phyloP scores from a whole-genome alignment of 176 grass and related monocot species.

The Raddia distichophylla region DNA sequence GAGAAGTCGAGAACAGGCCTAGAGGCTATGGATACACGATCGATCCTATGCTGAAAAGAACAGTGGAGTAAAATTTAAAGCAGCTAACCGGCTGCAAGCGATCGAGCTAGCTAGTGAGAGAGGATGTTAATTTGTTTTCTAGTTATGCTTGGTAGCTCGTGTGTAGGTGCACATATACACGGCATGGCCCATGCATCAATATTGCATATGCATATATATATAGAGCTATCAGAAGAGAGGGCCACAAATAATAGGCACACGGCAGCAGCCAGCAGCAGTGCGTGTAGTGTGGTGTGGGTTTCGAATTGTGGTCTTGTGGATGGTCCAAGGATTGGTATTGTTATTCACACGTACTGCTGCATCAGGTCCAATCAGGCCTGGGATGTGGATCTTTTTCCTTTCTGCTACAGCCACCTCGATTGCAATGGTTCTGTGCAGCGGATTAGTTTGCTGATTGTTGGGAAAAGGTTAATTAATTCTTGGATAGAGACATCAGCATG shows the following conservation, averaged over 20 bases:
- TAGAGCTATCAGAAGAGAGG: slow-evolving; percentile 7
- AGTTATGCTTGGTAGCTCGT: slow-evolving; percentile 25
- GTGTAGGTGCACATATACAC: neutral
- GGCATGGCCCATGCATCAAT: slow-evolving; percentile 34
- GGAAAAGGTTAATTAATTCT: neutral
- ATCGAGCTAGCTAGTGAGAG: neutral
- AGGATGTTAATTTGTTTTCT: neutral
- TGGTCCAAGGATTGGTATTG: slow-evolving; percentile 47
- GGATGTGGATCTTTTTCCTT: neutral
- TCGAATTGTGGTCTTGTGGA: slow-evolving; percentile 51
- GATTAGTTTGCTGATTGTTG: neutral
- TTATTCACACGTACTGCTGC: slow-evolving; percentile 35
- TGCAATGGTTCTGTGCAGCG: neutral
- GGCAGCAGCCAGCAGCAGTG: neutral
- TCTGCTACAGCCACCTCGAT: slow-evolving; percentile 29
- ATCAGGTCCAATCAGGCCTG: slow-evolving; percentile 42
- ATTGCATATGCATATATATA: slow-evolving; percentile 3
- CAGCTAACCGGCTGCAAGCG: too few relatives aligned
- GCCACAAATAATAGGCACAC: neutral
- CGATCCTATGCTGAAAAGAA: too few relatives aligned
- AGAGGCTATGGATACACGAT: too few relatives aligned
- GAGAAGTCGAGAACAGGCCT: too few relatives aligned
- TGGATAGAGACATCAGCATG: neutral
- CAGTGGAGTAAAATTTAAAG: too few relatives aligned
- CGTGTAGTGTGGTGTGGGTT: slow-evolving; percentile 20